These are phyloP conservation scores for Leishmania amazonensis DNA, from an alignment of 208 protist species.

Conservation along the genomic window DNA sequence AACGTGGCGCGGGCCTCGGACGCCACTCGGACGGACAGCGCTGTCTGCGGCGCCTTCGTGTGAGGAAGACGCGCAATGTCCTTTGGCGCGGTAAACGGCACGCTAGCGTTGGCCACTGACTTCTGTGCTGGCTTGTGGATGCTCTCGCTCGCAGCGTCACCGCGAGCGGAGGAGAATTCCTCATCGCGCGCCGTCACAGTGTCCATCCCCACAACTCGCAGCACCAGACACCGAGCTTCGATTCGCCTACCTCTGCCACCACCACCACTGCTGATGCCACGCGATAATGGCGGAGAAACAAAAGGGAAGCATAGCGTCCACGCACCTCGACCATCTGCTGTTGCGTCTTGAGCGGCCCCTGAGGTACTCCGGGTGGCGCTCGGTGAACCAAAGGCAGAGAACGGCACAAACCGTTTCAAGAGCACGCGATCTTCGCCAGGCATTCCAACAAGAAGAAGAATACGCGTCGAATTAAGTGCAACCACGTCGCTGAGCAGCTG, in stretches of 20 bases:
- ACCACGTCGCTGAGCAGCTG: background rate
- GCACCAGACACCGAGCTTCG: conserved; percentile 20
- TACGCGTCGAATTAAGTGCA: background rate
- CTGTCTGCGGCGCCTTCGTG: background rate
- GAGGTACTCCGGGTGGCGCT: background rate
- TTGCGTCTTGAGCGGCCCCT: background rate
- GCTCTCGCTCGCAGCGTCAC: background rate
- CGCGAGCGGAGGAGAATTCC: background rate
- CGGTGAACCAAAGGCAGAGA: conserved; percentile 1
- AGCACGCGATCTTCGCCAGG: conserved; percentile 31
- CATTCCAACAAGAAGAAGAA: conserved; percentile 45
- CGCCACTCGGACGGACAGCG: conserved; percentile 6
- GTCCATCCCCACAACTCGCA: conserved; percentile 29
- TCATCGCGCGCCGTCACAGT: background rate
- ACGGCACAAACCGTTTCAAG: conserved; percentile 34
- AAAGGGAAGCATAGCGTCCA: conserved; percentile 1
- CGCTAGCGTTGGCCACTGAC: background rate
- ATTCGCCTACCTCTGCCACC: background rate
- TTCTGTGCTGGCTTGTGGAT: background rate
- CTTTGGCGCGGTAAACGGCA: background rate
- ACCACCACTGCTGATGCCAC: background rate
- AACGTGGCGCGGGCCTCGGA: conserved; percentile 23
- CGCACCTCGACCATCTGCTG: background rate
- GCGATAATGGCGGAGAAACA: background rate
- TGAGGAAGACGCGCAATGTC: no score